These are phyloP conservation scores for Heritiera fomes DNA, from an alignment of 345 rosid species.

Conservation along the genomic window DNA sequence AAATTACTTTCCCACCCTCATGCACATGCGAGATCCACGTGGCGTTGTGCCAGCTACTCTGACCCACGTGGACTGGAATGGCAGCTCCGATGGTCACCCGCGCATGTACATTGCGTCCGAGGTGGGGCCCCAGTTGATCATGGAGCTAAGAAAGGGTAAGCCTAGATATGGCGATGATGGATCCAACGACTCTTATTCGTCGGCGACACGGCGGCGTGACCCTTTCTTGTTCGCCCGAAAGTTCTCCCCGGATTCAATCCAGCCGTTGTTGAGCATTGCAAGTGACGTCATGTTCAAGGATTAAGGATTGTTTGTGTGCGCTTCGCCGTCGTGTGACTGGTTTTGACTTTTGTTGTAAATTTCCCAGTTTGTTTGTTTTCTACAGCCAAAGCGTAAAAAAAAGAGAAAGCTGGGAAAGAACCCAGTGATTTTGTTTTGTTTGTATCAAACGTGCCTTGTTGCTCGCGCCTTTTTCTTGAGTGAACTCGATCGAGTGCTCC, in stretches of 20 bases:
- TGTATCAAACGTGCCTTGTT: not conserved
- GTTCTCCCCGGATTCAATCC: constrained; percentile 45
- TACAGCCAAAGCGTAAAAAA: not conserved
- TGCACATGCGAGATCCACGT: constrained; percentile 58
- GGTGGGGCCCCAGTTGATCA: constrained; percentile 56
- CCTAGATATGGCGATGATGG: constrained; percentile 61
- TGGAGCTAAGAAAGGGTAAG: constrained; percentile 34
- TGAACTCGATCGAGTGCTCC: too few relatives aligned
- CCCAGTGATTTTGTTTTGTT: constrained; percentile 29
- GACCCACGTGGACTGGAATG: constrained; percentile 79
- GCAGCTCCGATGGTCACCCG: constrained; percentile 62
- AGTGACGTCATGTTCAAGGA: constrained; percentile 55
- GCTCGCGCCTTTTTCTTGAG: too few relatives aligned
- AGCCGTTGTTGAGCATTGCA: constrained; percentile 49
- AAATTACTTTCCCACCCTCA: constrained; percentile 73
- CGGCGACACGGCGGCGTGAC: constrained; percentile 29
- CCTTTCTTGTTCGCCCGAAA: constrained; percentile 75
- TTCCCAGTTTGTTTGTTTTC: not conserved
- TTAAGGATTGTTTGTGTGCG: constrained; percentile 20
- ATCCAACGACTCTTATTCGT: constrained; percentile 44
- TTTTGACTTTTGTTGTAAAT: constrained; percentile 35
- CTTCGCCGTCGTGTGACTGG: not conserved
- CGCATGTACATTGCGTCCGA: constrained; percentile 45
- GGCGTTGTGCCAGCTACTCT: constrained; percentile 64
- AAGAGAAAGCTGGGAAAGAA: constrained; percentile 39